These are phyloP conservation scores for Arthrinium phaeospermum DNA, from an alignment of 2,329 filamentous ascomycete species.

Conservation along the genomic window DNA sequence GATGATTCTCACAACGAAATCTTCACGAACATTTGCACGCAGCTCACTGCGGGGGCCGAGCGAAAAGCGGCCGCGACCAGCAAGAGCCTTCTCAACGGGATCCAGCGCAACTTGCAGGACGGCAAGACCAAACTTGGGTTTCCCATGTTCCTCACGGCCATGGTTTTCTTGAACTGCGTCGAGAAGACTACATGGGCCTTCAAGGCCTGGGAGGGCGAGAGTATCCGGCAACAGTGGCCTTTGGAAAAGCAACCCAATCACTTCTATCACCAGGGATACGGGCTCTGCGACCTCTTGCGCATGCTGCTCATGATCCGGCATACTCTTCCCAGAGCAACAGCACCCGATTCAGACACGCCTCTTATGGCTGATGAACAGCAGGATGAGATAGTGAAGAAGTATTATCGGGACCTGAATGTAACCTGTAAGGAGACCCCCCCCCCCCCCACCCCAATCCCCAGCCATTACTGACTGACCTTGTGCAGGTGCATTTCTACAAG, in stretches of 20 bases:
- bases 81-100: conserved; percentile 61
- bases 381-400: conserved; percentile 53
- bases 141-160: conserved; percentile 64
- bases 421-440: conserved; percentile 54
- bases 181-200: conserved; percentile 74
- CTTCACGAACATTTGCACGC: conserved; percentile 67
- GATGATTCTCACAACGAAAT: conserved; percentile 61
- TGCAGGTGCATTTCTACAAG: conserved; percentile 45
- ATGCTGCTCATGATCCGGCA: conserved; percentile 68
- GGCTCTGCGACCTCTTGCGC: conserved; percentile 62
- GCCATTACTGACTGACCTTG: background rate
- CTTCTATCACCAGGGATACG: conserved; percentile 65
- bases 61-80: conserved; percentile 66
- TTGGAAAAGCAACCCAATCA: conserved; percentile 61
- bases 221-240: conserved; percentile 65
- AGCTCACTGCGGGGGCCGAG: conserved; percentile 69
- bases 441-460: background rate
- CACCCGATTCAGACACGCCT: conserved; percentile 52
- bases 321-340: conserved; percentile 59
- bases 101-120: conserved; percentile 66
- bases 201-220: conserved; percentile 70
- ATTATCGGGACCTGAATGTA: conserved; percentile 62
- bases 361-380: conserved; percentile 52
- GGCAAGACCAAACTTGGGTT: conserved; percentile 65
- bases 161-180: conserved; percentile 69